Conservation (phyloP, 352 stramenopile genomes). For the Pythium aquatile region DNA sequence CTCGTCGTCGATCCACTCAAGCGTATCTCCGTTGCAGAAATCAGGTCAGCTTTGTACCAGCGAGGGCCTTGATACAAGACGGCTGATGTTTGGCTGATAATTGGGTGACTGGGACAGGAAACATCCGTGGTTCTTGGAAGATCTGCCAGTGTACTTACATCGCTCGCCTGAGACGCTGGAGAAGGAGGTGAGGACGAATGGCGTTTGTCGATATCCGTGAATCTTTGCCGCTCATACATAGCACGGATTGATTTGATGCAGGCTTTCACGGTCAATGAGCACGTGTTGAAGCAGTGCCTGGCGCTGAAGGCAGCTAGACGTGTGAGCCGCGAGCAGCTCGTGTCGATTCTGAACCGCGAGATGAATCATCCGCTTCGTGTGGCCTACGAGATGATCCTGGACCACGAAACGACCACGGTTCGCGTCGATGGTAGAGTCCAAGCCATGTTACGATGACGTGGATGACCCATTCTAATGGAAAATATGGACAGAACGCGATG, state of each 20-base stretch:
- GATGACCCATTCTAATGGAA: neutral
- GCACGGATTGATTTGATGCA: conserved; percentile 18
- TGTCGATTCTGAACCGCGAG: conserved; percentile 51
- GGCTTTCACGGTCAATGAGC: conserved; percentile 81
- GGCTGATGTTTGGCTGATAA: no score
- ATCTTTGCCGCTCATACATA: no score
- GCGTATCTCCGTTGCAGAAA: conserved; percentile 98
- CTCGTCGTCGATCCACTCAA: conserved; percentile 99
- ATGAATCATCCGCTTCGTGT: conserved; percentile 87
- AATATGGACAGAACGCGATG: neutral
- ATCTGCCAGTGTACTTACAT: conserved; percentile 97
- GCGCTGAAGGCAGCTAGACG: conserved; percentile 44
- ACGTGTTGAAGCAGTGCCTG: conserved; percentile 63
- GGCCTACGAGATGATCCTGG: conserved; percentile 96
- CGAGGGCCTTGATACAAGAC: no score
- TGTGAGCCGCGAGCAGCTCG: conserved; percentile 58
- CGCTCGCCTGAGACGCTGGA: conserved; percentile 95
- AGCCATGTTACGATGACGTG: neutral
- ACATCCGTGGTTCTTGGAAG: conserved; percentile 98
- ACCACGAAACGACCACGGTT: conserved; percentile 97
- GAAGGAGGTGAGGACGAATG: conserved; percentile 92
- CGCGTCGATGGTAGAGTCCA: conserved; percentile 72
- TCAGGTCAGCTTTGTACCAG: conserved; percentile 70
- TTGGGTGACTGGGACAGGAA: no score
- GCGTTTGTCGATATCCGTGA: no score